Evolutionary conservation across 495 filamentous ascomycete species (phyloP).

Genomic region (Lasiosphaeriaceae sp.): DNA sequence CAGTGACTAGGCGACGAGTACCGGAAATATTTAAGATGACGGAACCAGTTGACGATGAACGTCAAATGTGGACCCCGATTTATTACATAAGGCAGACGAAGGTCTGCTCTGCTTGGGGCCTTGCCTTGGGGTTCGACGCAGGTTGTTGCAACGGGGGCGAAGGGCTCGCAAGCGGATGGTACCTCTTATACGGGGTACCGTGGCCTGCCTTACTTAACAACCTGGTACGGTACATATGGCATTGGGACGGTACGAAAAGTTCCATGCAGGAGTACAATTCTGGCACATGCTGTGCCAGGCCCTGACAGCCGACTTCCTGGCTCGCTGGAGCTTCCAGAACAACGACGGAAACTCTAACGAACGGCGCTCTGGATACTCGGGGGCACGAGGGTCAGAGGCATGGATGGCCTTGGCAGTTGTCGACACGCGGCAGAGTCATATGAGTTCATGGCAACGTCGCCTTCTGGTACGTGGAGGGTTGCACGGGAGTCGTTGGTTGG

Average conservation of each 20-base stretch:
- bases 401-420: constrained; percentile 2
- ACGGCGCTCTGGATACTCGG: too few species aligned
- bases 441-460: neutral
- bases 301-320: neutral
- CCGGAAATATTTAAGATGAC: too few species aligned
- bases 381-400: neutral
- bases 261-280: constrained; percentile 1
- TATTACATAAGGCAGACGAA: too few species aligned
- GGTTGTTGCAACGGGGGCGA: too few species aligned
- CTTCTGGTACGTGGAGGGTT: neutral
- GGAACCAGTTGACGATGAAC: too few species aligned
- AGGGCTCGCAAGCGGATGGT: too few species aligned
- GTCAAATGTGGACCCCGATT: too few species aligned
- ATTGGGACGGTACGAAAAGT: neutral
- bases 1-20: too few species aligned
- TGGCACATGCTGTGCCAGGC: neutral
- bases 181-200: too few species aligned
- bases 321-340: constrained; percentile 4
- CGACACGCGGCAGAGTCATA: constrained; percentile 8
- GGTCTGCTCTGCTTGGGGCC: too few species aligned
- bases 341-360: neutral
- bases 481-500: neutral
- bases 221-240: neutral
- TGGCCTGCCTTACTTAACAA: too few species aligned
- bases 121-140: too few species aligned